Percentiles rank a stretch among this genome's conserved stretches.
Conservation (phyloP, 176 grass and related monocot genomes). For the Musa itinerans region DNA sequence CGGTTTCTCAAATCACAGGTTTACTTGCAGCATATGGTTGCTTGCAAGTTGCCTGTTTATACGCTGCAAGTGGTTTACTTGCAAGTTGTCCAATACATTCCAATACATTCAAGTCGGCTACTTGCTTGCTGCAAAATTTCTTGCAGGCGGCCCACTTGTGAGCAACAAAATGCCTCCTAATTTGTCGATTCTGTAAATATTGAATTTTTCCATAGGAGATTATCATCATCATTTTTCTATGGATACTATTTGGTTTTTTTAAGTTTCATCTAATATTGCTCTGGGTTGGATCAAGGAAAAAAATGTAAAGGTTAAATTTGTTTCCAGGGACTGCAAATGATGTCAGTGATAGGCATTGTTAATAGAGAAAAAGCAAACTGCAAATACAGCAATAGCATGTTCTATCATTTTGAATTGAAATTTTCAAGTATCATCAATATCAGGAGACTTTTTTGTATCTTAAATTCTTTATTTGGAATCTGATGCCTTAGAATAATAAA, state of each 20-base stretch:
- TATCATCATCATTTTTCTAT: neutral
- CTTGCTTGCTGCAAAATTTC: no score
- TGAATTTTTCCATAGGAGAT: neutral
- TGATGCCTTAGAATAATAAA: neutral
- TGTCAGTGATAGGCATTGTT: neutral
- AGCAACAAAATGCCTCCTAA: neutral
- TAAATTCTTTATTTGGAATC: neutral
- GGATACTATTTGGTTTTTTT: neutral
- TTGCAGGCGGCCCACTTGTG: no score
- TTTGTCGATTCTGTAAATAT: neutral
- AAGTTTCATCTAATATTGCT: neutral
- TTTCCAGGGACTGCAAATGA: neutral
- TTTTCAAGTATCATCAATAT: no score
- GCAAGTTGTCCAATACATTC: no score
- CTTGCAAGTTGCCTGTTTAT: no score
- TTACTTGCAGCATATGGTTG: no score
- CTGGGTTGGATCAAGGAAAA: neutral
- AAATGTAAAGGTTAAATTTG: neutral
- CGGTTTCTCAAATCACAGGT: no score
- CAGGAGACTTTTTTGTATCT: no score
- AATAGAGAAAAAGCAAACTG: neutral
- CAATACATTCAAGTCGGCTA: no score
- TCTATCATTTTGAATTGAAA: no score
- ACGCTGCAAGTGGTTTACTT: no score
- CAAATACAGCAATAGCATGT: neutral